Percentiles rank a stretch among this genome's conserved stretches.
These are phyloP conservation scores for Sporothrix humicola DNA, from an alignment of 2,329 filamentous ascomycete species.

Conservation along the genomic window DNA sequence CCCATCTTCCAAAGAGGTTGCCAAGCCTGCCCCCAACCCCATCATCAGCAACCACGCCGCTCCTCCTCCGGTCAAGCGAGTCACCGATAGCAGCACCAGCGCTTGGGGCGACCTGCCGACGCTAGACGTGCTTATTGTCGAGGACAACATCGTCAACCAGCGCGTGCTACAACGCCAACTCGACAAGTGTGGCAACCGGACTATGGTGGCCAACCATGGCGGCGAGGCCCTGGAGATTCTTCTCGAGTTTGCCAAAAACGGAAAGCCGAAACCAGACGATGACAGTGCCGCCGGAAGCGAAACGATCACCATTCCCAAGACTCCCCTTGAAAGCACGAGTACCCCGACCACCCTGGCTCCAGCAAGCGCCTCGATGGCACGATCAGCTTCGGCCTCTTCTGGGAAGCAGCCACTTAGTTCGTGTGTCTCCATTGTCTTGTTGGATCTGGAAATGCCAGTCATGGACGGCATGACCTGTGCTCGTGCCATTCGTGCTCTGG, in stretches of 20 bases:
- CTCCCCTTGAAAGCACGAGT: neutral
- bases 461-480: constrained; percentile 82
- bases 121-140: constrained; percentile 67
- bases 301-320: neutral
- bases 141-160: constrained; percentile 72
- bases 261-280: constrained; percentile 44
- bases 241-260: constrained; percentile 58
- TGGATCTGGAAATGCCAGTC: constrained; percentile 82
- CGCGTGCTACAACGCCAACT: constrained; percentile 67
- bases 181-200: constrained; percentile 64
- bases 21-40: neutral
- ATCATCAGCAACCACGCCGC: constrained; percentile 11
- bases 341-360: neutral
- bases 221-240: constrained; percentile 65
- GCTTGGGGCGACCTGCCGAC: constrained; percentile 41
- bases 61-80: neutral
- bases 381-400: neutral
- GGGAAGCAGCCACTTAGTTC: constrained; percentile 41
- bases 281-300: neutral
- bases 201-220: constrained; percentile 68
- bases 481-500: constrained; percentile 69
- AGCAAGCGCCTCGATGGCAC: constrained; percentile 1
- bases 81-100: neutral
- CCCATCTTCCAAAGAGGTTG: neutral
- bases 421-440: constrained; percentile 71